A percentile compares a stretch with the other conserved stretches of the same genome.
Evolutionary conservation across 495 filamentous ascomycete species (phyloP).

Genomic region (Trichodelitschia bisporula): DNA sequence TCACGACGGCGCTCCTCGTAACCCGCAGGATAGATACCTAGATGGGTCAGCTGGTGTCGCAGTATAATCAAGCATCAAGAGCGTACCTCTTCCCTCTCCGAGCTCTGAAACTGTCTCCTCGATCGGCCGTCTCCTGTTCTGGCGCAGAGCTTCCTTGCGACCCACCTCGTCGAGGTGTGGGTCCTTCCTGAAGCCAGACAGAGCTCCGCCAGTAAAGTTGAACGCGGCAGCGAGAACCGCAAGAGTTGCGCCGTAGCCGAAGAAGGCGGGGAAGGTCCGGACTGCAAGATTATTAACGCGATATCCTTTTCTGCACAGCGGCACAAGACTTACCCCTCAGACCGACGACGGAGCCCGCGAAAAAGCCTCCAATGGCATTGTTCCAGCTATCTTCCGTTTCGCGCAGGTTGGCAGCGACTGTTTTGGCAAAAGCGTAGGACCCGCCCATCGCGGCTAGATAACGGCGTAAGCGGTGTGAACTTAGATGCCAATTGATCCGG

Average conservation of each 20-base stretch:
- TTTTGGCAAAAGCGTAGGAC: conserved; percentile 51
- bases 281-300: too few relatives aligned
- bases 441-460: conserved; percentile 50
- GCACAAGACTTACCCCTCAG: conserved; percentile 23
- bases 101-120: conserved; percentile 62
- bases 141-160: conserved; percentile 49
- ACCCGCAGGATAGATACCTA: conserved; percentile 61
- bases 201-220: conserved; percentile 49
- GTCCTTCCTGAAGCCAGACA: conserved; percentile 32
- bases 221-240: conserved; percentile 41
- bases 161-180: conserved; percentile 51
- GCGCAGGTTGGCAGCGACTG: conserved; percentile 51
- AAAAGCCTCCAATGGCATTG: conserved; percentile 45
- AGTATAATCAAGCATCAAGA: conserved; percentile 1
- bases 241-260: conserved; percentile 49
- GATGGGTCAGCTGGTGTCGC: conserved; percentile 9
- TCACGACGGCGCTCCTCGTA: conserved; percentile 69
- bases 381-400: conserved; percentile 50
- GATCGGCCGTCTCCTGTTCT: conserved; percentile 46
- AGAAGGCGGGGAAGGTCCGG: conserved; percentile 48
- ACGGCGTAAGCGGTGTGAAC: too few relatives aligned
- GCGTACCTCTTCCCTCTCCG: conserved; percentile 68
- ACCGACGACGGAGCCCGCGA: conserved; percentile 43
- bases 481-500: too few relatives aligned
- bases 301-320: neutral